Evolutionary conservation across 108 stramenopile species (phyloP).

Genomic region (Nitzschia sp.): DNA sequence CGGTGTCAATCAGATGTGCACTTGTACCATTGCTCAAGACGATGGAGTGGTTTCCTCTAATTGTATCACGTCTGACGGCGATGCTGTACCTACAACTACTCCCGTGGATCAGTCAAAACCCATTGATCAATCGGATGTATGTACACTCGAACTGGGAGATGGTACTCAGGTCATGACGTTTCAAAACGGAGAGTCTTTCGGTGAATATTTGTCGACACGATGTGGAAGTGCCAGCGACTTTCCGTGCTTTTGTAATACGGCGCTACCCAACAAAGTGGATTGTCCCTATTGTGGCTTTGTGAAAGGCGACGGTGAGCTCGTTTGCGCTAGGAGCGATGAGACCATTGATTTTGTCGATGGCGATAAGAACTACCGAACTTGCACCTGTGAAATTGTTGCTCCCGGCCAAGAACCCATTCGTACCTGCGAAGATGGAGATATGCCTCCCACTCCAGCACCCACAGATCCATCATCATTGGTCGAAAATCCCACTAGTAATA

Average conservation of each 20-base stretch:
- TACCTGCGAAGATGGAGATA: neutral
- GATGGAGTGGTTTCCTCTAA: neutral
- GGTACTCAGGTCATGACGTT: neutral
- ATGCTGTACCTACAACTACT: neutral
- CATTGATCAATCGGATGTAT: neutral
- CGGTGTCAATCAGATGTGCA: neutral
- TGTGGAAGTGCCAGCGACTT: constrained; percentile 7
- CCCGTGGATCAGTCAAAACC: neutral
- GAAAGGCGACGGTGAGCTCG: neutral
- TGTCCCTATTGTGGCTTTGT: constrained; percentile 19
- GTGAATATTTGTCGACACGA: constrained; percentile 5
- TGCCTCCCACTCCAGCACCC: neutral
- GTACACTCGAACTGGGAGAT: constrained; percentile 1
- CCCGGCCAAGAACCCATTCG: neutral
- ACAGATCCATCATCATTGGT: neutral
- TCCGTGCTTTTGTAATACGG: constrained; percentile 18
- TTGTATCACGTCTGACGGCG: neutral
- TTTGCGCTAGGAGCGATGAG: constrained; percentile 7
- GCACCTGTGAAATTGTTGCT: constrained; percentile 4
- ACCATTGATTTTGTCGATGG: constrained; percentile 12
- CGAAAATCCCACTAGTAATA: neutral
- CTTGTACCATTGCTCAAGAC: neutral
- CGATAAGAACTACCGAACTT: neutral
- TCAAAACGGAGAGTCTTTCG: constrained; percentile 10
- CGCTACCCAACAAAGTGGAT: constrained; percentile 12